Evolutionary conservation across 2,329 filamentous ascomycete genomes (phyloP).

Genomic region (Xylaria sp.): DNA sequence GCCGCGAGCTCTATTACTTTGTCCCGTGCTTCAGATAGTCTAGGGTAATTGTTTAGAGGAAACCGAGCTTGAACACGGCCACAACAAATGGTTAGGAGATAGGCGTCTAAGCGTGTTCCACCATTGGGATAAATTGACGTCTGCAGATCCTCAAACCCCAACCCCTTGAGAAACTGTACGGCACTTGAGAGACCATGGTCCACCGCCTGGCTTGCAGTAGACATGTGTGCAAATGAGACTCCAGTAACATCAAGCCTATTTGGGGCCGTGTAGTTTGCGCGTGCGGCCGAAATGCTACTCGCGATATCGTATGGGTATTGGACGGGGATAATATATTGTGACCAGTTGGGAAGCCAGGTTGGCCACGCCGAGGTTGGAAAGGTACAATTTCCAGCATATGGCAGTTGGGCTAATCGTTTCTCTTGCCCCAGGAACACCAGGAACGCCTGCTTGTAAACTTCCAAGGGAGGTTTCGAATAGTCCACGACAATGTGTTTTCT

Average conservation of each 20-base stretch:
- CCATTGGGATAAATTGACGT: constrained; percentile 29
- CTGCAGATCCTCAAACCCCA: constrained; percentile 10
- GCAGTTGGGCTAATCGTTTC: constrained; percentile 21
- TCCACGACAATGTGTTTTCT: constrained; percentile 22
- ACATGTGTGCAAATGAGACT: constrained; percentile 26
- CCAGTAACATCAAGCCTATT: constrained; percentile 28
- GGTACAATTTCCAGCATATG: not conserved
- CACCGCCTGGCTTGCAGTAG: constrained; percentile 1
- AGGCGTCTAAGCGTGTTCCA: constrained; percentile 35
- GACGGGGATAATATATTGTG: not conserved
- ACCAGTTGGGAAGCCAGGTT: constrained; percentile 7
- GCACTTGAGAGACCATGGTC: not conserved
- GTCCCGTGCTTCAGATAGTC: not conserved
- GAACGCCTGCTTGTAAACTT: constrained; percentile 34
- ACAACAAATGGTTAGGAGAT: constrained; percentile 27
- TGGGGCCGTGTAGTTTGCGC: not conserved
- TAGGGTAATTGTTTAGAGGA: too few relatives aligned
- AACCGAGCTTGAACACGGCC: constrained; percentile 3
- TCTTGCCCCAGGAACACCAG: constrained; percentile 18
- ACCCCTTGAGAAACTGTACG: not conserved
- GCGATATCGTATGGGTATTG: too few relatives aligned
- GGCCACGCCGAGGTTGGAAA: not conserved
- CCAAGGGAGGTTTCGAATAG: constrained; percentile 15
- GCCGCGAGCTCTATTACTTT: not conserved
- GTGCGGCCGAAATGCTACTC: not conserved